Percentiles rank a stretch among this genome's conserved stretches.
Evolutionary conservation across 768 basidiomycete species (phyloP).

Genomic region (Tylopilus subfusipes): DNA sequence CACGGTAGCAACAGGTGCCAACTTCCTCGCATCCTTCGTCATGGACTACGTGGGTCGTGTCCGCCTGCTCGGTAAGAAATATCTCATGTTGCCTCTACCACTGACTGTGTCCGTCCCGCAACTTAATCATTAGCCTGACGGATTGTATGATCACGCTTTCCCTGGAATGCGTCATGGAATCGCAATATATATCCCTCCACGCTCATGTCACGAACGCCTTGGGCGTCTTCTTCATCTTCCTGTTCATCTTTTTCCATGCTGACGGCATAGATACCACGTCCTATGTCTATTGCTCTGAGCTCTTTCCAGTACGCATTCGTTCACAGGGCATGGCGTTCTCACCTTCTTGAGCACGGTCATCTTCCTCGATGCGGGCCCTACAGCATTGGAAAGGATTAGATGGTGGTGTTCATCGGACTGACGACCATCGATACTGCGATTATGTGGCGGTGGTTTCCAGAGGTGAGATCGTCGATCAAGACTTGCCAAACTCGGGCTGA

Average conservation of each 20-base stretch:
- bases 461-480: background rate
- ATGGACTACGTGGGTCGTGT: background rate
- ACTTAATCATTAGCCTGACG: background rate
- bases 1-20: background rate
- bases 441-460: background rate
- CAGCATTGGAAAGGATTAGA: background rate
- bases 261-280: background rate
- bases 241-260: background rate
- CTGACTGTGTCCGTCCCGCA: too few species aligned
- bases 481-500: background rate
- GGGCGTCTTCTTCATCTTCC: background rate
- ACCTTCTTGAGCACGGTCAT: background rate
- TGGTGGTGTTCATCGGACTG: background rate
- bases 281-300: conserved; percentile 1
- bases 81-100: background rate
- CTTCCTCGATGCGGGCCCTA: background rate
- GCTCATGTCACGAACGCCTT: background rate
- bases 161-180: background rate
- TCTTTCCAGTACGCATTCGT: background rate
- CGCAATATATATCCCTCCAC: background rate
- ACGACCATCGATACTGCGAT: too few species aligned
- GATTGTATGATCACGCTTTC: background rate
- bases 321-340: background rate
- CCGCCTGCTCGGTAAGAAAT: background rate
- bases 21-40: background rate